Conservation (phyloP, 1,139 yeast species). For the Candida gigantensis region DNA sequence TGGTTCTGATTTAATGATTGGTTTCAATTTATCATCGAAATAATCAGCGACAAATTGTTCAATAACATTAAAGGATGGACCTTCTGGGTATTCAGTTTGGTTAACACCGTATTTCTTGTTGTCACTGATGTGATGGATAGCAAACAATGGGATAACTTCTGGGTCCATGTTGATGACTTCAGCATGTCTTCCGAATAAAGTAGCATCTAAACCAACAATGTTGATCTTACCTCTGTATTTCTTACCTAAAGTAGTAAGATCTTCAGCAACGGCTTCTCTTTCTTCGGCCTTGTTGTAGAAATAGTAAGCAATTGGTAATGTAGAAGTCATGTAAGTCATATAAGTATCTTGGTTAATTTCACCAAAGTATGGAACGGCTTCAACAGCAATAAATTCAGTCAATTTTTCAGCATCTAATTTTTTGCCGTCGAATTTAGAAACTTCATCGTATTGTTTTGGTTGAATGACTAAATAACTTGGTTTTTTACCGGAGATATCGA, state of each 20-base stretch:
- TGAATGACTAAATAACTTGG: conserved; percentile 39
- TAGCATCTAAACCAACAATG: conserved; percentile 87
- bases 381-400: conserved; percentile 59
- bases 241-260: conserved; percentile 66
- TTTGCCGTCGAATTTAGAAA: conserved; percentile 24
- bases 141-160: conserved; percentile 86
- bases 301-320: conserved; percentile 82
- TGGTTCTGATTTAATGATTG: conserved; percentile 83
- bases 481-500: conserved; percentile 23
- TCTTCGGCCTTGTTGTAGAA: conserved; percentile 75
- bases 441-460: conserved; percentile 37
- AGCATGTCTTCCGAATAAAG: conserved; percentile 84
- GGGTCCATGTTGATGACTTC: conserved; percentile 79
- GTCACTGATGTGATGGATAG: conserved; percentile 68
- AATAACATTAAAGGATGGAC: conserved; percentile 45
- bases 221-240: conserved; percentile 77
- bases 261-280: conserved; percentile 54
- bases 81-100: conserved; percentile 42
- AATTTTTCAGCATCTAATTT: conserved; percentile 35
- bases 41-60: conserved; percentile 65
- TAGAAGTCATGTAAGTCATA: conserved; percentile 68
- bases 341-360: conserved; percentile 86
- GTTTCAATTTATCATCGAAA: conserved; percentile 62
- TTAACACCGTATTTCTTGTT: conserved; percentile 78
- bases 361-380: conserved; percentile 85